Conservation (phyloP, 805 yeast species). For the Lipomyces orientalis region DNA sequence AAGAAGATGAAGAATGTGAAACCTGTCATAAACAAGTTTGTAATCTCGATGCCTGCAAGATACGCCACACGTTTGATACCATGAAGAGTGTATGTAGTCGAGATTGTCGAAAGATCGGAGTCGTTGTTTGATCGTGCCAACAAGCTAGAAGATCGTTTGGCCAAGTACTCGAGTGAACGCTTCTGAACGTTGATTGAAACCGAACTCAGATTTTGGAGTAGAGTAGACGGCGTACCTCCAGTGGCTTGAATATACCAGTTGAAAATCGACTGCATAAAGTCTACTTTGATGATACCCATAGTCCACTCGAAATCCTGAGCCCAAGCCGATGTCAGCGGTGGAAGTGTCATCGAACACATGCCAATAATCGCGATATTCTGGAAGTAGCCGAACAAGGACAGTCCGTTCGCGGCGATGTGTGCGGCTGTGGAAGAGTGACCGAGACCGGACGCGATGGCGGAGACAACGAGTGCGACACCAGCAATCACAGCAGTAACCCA, state of each 20-base stretch:
- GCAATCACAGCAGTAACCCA: conserved; percentile 97
- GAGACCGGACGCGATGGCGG: conserved; percentile 82
- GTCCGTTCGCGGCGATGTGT: conserved; percentile 95
- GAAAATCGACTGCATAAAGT: conserved; percentile 73
- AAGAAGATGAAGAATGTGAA: conserved; percentile 80
- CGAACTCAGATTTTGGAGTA: conserved; percentile 64
- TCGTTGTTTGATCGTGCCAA: conserved; percentile 57
- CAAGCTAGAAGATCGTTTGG: conserved; percentile 5
- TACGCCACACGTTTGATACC: conserved; percentile 93
- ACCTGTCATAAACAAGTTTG: conserved; percentile 85
- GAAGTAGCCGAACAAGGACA: conserved; percentile 90
- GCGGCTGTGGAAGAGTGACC: conserved; percentile 95
- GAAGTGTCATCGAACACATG: conserved; percentile 95
- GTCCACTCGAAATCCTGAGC: conserved; percentile 97
- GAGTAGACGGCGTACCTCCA: conserved; percentile 84
- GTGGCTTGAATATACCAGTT: conserved; percentile 96
- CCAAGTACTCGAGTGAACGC: conserved; percentile 43
- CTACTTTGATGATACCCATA: conserved; percentile 80
- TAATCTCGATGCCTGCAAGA: conserved; percentile 81
- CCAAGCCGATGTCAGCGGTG: conserved; percentile 99
- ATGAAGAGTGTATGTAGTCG: conserved; percentile 78
- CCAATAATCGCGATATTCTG: conserved; percentile 90
- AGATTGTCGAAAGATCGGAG: conserved; percentile 52
- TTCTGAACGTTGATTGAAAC: conserved; percentile 85
- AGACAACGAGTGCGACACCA: conserved; percentile 83